A percentile compares a stretch with the other conserved stretches of the same genome.
phyloP scores from a whole-genome alignment of 257 asterid genomes.

The Solanum ossicruentum region DNA sequence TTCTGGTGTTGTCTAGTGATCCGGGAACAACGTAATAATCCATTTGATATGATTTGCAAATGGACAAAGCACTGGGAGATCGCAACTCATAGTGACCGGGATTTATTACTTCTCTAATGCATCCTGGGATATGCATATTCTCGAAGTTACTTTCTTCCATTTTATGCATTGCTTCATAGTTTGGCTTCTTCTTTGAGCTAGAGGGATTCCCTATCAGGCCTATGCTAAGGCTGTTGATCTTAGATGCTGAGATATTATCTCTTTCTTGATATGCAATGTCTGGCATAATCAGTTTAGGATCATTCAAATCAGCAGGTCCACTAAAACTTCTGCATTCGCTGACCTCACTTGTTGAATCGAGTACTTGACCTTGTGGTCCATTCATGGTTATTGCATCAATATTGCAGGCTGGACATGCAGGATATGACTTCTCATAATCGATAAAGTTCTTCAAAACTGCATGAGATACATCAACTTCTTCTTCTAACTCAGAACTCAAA shows the following conservation, averaged over 20 bases:
- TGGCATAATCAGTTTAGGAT: neutral
- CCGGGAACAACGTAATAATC: neutral
- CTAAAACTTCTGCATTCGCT: neutral
- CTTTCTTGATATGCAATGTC: neutral
- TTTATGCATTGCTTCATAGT: neutral
- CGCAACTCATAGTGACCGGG: neutral
- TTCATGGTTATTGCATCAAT: neutral
- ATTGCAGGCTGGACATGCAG: neutral
- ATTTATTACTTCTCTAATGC: neutral
- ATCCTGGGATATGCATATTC: neutral
- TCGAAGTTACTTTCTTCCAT: neutral
- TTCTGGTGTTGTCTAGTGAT: neutral
- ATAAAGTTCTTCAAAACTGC: neutral
- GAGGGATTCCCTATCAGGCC: neutral
- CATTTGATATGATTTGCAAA: neutral
- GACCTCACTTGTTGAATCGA: neutral
- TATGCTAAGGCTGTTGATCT: neutral
- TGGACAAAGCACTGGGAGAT: neutral
- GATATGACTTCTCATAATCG: neutral
- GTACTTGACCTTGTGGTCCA: neutral
- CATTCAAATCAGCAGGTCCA: neutral
- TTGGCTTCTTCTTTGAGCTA: neutral
- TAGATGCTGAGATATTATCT: neutral
- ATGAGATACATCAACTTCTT: neutral
- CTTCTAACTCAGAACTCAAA: neutral